Evolutionary conservation across 2,329 filamentous ascomycete genomes (phyloP), one percentile per base, ranked within the genome.

Genomic region (Botryotinia convoluta): DNA sequence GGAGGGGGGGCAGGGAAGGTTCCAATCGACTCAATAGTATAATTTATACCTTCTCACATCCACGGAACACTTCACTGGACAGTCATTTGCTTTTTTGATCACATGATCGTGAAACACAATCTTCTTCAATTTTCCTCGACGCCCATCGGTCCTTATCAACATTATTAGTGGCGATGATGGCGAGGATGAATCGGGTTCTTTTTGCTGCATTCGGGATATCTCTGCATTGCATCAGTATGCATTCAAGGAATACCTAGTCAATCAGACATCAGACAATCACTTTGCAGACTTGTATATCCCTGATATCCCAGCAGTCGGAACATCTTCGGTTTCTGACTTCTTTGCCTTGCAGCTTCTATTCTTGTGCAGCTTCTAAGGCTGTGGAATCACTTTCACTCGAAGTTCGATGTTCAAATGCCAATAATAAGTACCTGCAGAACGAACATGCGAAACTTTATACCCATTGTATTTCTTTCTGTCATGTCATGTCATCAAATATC

Each of bases 221-320:
- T n/a, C 37, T 62, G 60, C 60, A 62, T 62, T 29, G 60, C 60
- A 42, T 62, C 35, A 62, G 22, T 26, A 61, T 61, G 59, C 59
- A 61, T 61, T 14, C 16, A 10, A 35, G 59, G 22, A 4, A 16
- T 26, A 12, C 44, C 44, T 22, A 14, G 59, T 16, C 14, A 16
- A n/a, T 18, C 60, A 62, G 60, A 39, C 12, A 14, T n/a, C 5
- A 45, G 44, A 45, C 44, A 45, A 45, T 45, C 59, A 39, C 48
- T 54, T 4, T n/a, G 60, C 60, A 62, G 12, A 61, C 35, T 26
- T 39, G 22, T 61, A 35, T 22, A 32, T 2, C 4, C n/a, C n/a
- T n/a, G 22, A n/a, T 37, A 39, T 67, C 44, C 45, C 37, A 26
- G 37, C 45, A 7, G 26, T 54, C 64, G 64, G 45, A 54, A 20